Base-by-base conservation (phyloP, 495 filamentous ascomycete species). In the Trichoderma reesei region DNA sequence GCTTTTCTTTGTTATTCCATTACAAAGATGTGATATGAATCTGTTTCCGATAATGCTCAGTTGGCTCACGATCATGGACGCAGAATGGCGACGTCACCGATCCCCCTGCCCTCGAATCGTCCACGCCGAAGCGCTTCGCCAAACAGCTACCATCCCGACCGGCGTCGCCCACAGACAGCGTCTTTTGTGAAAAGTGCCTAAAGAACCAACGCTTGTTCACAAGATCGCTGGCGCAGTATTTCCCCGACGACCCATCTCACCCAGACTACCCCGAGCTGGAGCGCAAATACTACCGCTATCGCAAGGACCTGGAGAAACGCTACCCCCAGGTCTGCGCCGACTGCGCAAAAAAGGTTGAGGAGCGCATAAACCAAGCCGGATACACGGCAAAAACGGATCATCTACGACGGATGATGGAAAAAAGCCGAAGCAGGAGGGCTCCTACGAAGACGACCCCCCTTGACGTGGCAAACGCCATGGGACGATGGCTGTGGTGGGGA, bases 41-140 rank as follows among this genome's bases (percentile, higher is more conserved):
- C 13, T 11, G 7, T 37, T n/a, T 26, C 11, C 5, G 44, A n/a
- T 42, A 41, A 60, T 72, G 39, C 62, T 56, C 26, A 26, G 26
- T 26, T 26, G 26, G 60, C 70, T 59, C 48, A 48, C 34, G 20
- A 33, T 13, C 54, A 46, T 56, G 20, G 26, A 56, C 10, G 36
- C 68, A 92, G 88, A 82, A 90, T 71, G 92, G 92, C 69, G 82
- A 92, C 62, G 91, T 96, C 56, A 90, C 88, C 59, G 92, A 96
- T 71, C 90, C 92, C 16, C 91, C 92, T n/a, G 59, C 59, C 33
- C 59, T 41, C 2, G 36, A 38, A 41, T 61, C 59, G 7, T 38
- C 59, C 9, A 38, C 59, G 14, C 59, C 59, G 14, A 56, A 56
- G 51, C 51, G 26, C 13, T 39, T 18, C 33, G 16, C 31, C 59